Conservation (phyloP, 305 asterid species). For the Fraxinus xanthoxyloides region DNA sequence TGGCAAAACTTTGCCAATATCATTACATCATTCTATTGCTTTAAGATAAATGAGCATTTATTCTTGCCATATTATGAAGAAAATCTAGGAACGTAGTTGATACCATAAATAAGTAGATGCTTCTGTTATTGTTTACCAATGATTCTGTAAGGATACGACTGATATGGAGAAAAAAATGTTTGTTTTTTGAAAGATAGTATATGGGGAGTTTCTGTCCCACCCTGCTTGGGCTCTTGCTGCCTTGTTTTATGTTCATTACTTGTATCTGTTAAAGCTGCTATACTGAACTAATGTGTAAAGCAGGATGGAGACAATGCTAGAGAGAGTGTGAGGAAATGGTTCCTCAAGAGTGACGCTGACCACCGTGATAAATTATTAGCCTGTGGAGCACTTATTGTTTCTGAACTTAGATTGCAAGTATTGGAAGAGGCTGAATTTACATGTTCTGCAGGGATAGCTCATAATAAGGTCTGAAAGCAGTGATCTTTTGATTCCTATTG, state of each 20-base stretch:
- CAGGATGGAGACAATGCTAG: slow-evolving; percentile 51
- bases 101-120: background rate
- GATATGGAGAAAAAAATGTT: slow-evolving; percentile 1
- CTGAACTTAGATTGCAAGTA: slow-evolving; percentile 82
- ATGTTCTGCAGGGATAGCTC: slow-evolving; percentile 97
- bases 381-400: slow-evolving; percentile 86
- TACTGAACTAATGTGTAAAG: slow-evolving; percentile 2
- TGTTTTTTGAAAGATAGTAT: background rate
- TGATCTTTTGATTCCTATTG: background rate
- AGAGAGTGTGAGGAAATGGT: slow-evolving; percentile 64
- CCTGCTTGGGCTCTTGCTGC: background rate
- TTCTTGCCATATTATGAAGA: background rate
- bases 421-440: slow-evolving; percentile 77
- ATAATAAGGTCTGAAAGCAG: slow-evolving; percentile 63
- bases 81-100: background rate
- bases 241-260: slow-evolving; percentile 14
- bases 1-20: background rate
- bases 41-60: background rate
- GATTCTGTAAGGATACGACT: background rate
- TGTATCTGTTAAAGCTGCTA: slow-evolving; percentile 15
- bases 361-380: slow-evolving; percentile 76
- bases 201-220: background rate
- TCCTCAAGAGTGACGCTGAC: slow-evolving; percentile 48
- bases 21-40: background rate
- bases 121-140: background rate